Base-by-base conservation (phyloP, 345 rosid species). In the Garcia nutans region DNA sequence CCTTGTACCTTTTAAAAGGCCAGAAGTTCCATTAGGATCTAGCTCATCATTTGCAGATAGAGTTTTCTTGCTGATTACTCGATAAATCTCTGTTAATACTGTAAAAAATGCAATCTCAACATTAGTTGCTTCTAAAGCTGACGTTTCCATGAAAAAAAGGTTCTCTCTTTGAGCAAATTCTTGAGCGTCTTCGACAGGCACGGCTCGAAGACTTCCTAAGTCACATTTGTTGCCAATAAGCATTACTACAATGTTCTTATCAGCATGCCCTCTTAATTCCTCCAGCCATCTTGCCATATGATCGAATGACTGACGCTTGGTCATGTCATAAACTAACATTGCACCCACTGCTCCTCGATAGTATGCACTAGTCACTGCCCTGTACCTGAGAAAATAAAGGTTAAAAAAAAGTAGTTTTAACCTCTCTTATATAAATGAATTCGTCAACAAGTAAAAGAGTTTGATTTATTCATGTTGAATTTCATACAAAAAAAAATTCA, bases 151-250 rank as follows among this genome's bases (percentile, higher is more conserved):
- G 77, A 89, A 89, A 88, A 89, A 90, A 26, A 92, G 86, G 78
- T 88, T 92, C 84, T 92, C 97, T 82, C 93, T 84, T 60, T 92
- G 93, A 10, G 95, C 97, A 74, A 92, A 92, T 85, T 92, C 97
- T 56, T 92, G 88, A 0, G 92, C 97, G 5, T 92, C 95, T 77
- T 92, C 95, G 0, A 79, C 78, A 10, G 97, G 97, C 20, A 92
- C 95, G 19, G 97, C 97, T 72, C 93, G 83, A 60, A 89, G 78
- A 73, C 90, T 92, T 61, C 88, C 90, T 76, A 92, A 78, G 83
- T 92, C 95, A 33, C 92, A 86, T 75, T 92, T 92, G 87, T 92
- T 92, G 1, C 95, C 97, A 0, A 90, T 86, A 6, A 92, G 93
- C 91, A 92, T 92, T 63, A 92, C 87, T 24, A 90, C 88, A 41